Evolutionary conservation across 768 basidiomycete species (phyloP), one percentile per base, ranked within the genome.

Genomic region (Tremella mesenterica): DNA sequence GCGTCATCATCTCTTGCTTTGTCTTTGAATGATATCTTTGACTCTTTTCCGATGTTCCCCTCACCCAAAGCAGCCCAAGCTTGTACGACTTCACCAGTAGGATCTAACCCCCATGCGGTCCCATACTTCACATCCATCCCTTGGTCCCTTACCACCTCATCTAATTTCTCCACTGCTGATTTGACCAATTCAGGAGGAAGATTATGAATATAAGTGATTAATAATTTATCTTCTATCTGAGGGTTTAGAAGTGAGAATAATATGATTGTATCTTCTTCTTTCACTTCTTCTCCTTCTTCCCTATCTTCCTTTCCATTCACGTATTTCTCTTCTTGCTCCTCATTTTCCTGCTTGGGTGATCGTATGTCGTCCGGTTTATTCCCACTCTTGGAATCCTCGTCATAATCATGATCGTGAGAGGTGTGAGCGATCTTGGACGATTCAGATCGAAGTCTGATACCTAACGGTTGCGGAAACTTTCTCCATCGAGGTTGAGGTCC

Each of bases 101-200:
- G 14, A 9, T 41, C 25, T 6, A 63, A 18, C 13, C 56, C 66
- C 60, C 60, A 68, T 20, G 59, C 45, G 63, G 58, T 59, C 2
- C 61, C 61, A 47, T 61, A 58, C 16, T 27, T 56, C 38, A 41
- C 14, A 41, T 41, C 38, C n/a, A n/a, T 41, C 4, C 38, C 38
- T n/a, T 44, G 39, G 16, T 53, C 57, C 5, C 55, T 47, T 18
- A 54, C 14, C 4, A 25, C 14, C 6, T 26, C 36, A 45, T 68
- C 66, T 41, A 68, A 27, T 13, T 52, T 53, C 5, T 29, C 41
- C 0, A 68, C 47, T 12, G 63, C 18, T 4, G 53, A 6, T 13
- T 54, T 45, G 8, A 68, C 9, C 18, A 58, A 34, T 6, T 45
- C 48, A 3, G 59, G 48, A 1, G n/a, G n/a, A 12, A 68, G 44